Evolutionary conservation across 2,329 filamentous ascomycete species (phyloP), one percentile per base, ranked within the genome.

Genomic region (Colletotrichum tropicale): DNA sequence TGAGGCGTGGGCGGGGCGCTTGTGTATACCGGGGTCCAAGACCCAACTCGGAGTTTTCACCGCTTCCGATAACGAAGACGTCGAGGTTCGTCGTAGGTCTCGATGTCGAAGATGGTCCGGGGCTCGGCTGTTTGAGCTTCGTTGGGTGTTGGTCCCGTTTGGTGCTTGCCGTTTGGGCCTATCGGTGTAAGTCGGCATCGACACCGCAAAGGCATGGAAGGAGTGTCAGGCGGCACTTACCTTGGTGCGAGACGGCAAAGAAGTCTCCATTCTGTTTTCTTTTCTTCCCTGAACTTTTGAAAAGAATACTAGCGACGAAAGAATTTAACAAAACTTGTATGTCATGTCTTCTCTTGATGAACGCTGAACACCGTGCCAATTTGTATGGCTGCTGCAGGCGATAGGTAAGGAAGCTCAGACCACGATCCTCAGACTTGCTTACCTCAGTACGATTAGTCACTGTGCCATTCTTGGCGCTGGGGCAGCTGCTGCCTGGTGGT

Each of bases 1-100:
- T 94, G 1, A 92, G 86, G 13, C 70, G 70, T 15, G 74, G 74
- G 18, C 36, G 52, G 3, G 61, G 74, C 5, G 74, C 71, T 10
- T 34, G 18, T 26, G 74, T 76, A 2, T 55, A 7, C 7, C 55
- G 58, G 8, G 74, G 60, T 7, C 74, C 74, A 21, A 76, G 56
- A 34, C 74, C 74, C 3, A 76, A 66, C 34, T 76, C 74, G 55
- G 66, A 61, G 10, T 76, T 76, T 4, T 76, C 74, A 9, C 74
- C 74, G 66, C 74, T 70, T 24, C 74, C 75, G 68, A 77, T 70
- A 3, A 73, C 76, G n/a, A 73, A 70, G 21, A 76, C 34, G 62
- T 76, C 32, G 58, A 76, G 71, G 24, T 52, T 64, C 4, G 36
- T 30, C 3, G 34, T 66, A 13, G 70, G 70, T 66, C 74, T 68